phyloP scores from a whole-genome alignment of 805 yeast species.

The Candida morakotiae region DNA sequence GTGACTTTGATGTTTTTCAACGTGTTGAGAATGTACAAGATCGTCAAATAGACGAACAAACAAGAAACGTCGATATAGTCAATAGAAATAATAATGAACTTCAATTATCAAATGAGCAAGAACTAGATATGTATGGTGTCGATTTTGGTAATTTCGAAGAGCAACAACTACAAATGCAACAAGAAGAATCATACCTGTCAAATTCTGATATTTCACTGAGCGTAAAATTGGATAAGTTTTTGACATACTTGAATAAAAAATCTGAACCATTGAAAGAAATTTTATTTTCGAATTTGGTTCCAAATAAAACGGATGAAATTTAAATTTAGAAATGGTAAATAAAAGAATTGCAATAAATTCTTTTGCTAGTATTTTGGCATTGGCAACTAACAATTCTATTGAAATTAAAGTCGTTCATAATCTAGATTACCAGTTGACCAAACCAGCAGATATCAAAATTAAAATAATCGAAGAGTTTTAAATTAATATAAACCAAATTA shows the following conservation, averaged over 20 bases:
- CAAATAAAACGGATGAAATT: slow-evolving; percentile 10
- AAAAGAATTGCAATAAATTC: slow-evolving; percentile 24
- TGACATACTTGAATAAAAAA: slow-evolving; percentile 3
- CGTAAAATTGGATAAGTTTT: slow-evolving; percentile 2
- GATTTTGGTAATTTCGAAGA: no score
- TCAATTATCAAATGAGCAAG: no score
- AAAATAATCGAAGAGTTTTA: not conserved
- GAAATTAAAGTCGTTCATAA: slow-evolving; percentile 1
- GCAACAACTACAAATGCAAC: no score
- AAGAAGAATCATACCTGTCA: no score
- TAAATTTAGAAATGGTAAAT: slow-evolving; percentile 13
- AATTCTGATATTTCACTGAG: no score
- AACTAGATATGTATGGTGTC: no score
- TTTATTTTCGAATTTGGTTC: slow-evolving; percentile 15
- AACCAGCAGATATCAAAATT: no score
- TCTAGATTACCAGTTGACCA: no score
- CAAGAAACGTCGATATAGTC: slow-evolving; percentile 1
- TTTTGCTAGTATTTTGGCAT: slow-evolving; percentile 21
- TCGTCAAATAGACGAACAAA: slow-evolving; percentile 2
- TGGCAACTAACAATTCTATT: slow-evolving; percentile 18
- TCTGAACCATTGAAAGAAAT: slow-evolving; percentile 3
- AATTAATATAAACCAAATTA: not conserved
- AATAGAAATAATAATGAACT: no score
- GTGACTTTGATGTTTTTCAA: not conserved
- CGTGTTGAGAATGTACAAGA: not conserved